Percentiles rank a stretch among this genome's conserved stretches.
Conservation (phyloP, 805 yeast genomes). For the Yarrowia divulgata region DNA sequence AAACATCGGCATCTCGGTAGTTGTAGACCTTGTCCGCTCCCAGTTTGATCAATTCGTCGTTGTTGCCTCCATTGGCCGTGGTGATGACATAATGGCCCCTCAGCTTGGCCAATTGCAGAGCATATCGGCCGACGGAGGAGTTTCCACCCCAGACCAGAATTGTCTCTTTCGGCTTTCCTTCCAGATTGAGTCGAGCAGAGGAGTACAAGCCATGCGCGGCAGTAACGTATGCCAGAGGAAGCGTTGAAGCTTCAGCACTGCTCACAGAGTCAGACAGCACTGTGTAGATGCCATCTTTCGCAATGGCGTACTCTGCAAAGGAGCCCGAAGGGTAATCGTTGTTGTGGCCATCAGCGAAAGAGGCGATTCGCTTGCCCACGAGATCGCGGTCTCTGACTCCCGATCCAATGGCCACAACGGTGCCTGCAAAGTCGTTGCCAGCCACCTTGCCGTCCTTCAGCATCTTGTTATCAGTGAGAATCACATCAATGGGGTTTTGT, state of each 20-base stretch:
- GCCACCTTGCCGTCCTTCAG: conserved; percentile 9
- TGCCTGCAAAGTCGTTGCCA: conserved; percentile 20
- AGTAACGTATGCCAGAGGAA: conserved; percentile 19
- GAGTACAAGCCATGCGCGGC: conserved; percentile 18
- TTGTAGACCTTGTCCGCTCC: conserved; percentile 15
- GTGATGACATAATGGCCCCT: conserved; percentile 18
- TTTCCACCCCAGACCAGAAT: conserved; percentile 35
- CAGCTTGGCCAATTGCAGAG: conserved; percentile 11
- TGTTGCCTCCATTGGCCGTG: background rate
- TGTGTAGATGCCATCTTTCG: conserved; percentile 23
- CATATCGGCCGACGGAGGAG: conserved; percentile 24
- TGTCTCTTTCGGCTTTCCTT: background rate
- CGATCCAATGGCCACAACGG: conserved; percentile 8
- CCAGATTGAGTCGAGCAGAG: conserved; percentile 1
- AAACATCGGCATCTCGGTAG: conserved; percentile 1
- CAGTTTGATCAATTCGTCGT: conserved; percentile 8
- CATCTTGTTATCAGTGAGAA: conserved; percentile 8
- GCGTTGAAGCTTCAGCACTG: background rate
- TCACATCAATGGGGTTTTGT: conserved; percentile 31
- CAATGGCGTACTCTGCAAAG: conserved; percentile 25
- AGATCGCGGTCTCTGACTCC: conserved; percentile 4
- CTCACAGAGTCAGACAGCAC: background rate
- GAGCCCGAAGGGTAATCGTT: conserved; percentile 16
- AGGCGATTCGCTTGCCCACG: conserved; percentile 27
- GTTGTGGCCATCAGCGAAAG: conserved; percentile 25